These are phyloP conservation scores for Rhododendron kiyosumense DNA, from an alignment of 148 eudicot genomes.

Conservation along the genomic window DNA sequence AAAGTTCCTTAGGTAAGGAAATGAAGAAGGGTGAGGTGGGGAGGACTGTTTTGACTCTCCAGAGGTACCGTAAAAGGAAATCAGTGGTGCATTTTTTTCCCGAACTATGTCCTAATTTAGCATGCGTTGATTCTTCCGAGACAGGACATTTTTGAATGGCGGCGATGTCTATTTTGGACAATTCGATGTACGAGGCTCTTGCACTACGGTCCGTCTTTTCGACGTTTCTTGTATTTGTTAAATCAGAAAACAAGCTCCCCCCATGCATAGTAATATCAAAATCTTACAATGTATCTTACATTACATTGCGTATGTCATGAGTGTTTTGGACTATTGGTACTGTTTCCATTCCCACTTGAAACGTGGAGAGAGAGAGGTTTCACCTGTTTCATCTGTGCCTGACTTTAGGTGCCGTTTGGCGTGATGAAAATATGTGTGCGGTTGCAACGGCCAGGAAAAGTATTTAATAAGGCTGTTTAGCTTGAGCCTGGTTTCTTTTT, in stretches of 20 bases:
- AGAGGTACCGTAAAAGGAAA: not conserved
- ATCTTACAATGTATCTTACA: not conserved
- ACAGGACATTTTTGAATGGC: not conserved
- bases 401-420: not conserved
- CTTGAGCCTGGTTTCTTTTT: not conserved
- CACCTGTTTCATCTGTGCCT: not conserved
- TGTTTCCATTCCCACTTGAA: not conserved
- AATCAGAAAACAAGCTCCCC: not conserved
- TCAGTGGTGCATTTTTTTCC: not conserved
- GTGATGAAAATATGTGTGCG: not conserved
- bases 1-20: not conserved
- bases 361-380: not conserved
- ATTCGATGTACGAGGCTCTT: not conserved
- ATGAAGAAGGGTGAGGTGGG: not conserved
- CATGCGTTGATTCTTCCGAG: not conserved
- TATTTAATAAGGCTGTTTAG: not conserved
- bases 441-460: slow-evolving; percentile 11
- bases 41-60: not conserved
- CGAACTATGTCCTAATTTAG: not conserved
- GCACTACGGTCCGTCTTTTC: not conserved
- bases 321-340: not conserved
- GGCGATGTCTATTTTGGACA: not conserved
- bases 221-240: not conserved
- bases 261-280: not conserved
- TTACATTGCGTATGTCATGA: not conserved